Conservation (phyloP, 2,329 filamentous ascomycete genomes). For the Zasmidium angulare region DNA sequence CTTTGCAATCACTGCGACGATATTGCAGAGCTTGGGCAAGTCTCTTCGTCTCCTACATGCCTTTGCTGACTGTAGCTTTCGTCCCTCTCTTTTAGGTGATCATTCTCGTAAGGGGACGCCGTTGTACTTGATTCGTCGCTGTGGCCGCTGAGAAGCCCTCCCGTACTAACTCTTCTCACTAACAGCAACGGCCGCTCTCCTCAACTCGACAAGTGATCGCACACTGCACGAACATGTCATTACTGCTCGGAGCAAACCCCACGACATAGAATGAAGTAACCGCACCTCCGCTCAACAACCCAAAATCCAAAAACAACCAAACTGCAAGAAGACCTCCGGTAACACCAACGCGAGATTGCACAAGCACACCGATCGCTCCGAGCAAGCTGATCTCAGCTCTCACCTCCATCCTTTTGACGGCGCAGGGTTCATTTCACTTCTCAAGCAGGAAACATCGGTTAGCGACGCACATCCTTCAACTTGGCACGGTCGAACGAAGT, state of each 20-base stretch:
- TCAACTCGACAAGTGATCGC: slow-evolving; percentile 11
- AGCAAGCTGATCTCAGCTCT: slow-evolving; percentile 12
- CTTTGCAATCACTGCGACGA: slow-evolving; percentile 99
- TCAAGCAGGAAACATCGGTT: slow-evolving; percentile 1
- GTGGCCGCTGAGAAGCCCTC: neutral
- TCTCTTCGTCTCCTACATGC: slow-evolving; percentile 35
- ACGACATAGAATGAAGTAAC: slow-evolving; percentile 2
- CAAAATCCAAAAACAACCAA: slow-evolving; percentile 1
- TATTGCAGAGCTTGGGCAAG: slow-evolving; percentile 80
- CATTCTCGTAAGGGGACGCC: slow-evolving; percentile 1
- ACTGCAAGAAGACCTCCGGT: slow-evolving; percentile 2
- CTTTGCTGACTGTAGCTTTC: slow-evolving; percentile 2
- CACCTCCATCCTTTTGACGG: slow-evolving; percentile 7
- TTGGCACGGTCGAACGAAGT: neutral
- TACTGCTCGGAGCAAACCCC: slow-evolving; percentile 10
- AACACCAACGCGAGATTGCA: slow-evolving; percentile 5
- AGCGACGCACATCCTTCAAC: slow-evolving; percentile 9
- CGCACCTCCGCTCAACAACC: slow-evolving; percentile 3
- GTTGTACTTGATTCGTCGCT: neutral
- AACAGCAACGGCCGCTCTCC: slow-evolving; percentile 8
- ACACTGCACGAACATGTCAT: slow-evolving; percentile 5
- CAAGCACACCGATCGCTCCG: slow-evolving; percentile 1
- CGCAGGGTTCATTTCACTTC: slow-evolving; percentile 11
- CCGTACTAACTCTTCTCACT: slow-evolving; percentile 4
- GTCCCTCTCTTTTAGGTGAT: neutral